Conservation (phyloP, 2,329 filamentous ascomycete species). For the Dryadomyces quercivorus region DNA sequence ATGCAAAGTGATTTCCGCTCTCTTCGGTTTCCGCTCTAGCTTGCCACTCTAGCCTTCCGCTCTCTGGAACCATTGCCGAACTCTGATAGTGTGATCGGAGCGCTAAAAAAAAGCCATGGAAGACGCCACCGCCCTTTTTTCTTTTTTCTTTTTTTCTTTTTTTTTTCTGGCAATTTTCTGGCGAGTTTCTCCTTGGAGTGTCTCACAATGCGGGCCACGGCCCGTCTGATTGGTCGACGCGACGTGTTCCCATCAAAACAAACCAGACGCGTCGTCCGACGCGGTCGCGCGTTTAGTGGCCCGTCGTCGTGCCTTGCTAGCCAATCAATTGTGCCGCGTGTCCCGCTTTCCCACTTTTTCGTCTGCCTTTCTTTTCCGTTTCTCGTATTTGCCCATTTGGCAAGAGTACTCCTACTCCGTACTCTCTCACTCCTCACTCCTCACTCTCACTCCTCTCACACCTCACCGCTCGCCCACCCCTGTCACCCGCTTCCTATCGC, state of each 20-base stretch:
- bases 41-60: no score
- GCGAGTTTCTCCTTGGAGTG: no score
- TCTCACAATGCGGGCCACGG: slow-evolving; percentile 3
- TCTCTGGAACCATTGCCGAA: no score
- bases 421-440: neutral
- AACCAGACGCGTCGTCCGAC: slow-evolving; percentile 10
- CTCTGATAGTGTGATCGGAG: no score
- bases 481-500: neutral
- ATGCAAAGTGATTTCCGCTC: no score
- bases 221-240: slow-evolving; percentile 9
- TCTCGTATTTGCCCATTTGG: neutral
- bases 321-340: neutral
- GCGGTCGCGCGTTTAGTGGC: slow-evolving; percentile 9
- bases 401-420: neutral
- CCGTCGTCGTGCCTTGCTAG: neutral
- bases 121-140: no score
- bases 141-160: neutral
- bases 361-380: neutral
- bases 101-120: no score
- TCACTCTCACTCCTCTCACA: neutral
- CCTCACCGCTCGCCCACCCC: no score
- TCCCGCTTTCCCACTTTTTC: neutral
- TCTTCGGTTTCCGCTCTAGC: no score
- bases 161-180: no score
- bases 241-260: slow-evolving; percentile 6